Evolutionary conservation across 2,329 filamentous ascomycete species (phyloP).

Genomic region (Zelopaecilomyces penicillatus): DNA sequence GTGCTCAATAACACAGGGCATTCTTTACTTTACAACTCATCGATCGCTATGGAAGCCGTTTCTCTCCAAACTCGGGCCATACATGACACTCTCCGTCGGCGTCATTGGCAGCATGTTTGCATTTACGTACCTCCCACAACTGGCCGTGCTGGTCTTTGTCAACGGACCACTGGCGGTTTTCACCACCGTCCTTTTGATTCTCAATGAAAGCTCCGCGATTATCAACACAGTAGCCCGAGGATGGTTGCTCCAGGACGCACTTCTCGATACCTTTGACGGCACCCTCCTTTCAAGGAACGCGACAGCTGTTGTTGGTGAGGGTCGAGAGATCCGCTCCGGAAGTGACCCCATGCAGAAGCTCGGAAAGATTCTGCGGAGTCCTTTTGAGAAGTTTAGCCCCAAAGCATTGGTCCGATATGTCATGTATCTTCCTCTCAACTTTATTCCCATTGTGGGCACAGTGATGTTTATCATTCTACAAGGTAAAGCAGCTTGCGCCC

Average conservation of each 20-base stretch:
- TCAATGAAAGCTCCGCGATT: conserved; percentile 53
- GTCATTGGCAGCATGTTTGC: conserved; percentile 78
- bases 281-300: conserved; percentile 46
- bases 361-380: conserved; percentile 49
- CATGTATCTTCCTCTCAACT: conserved; percentile 84
- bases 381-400: conserved; percentile 48
- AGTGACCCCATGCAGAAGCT: conserved; percentile 48
- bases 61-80: conserved; percentile 46
- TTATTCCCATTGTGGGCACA: conserved; percentile 84
- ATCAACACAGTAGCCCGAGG: conserved; percentile 52
- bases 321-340: conserved; percentile 62
- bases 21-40: conserved; percentile 51
- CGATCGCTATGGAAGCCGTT: conserved; percentile 52
- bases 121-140: conserved; percentile 79
- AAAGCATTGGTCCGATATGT: conserved; percentile 67
- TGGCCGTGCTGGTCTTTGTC: conserved; percentile 72
- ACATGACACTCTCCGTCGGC: conserved; percentile 59
- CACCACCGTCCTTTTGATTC: conserved; percentile 60
- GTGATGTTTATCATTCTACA: conserved; percentile 71
- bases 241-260: conserved; percentile 71
- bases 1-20: conserved; percentile 35
- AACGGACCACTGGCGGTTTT: conserved; percentile 76
- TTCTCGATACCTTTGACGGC: conserved; percentile 85
- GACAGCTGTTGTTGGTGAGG: conserved; percentile 58
- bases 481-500: conserved; percentile 31